Evolutionary conservation across 495 filamentous ascomycete species (phyloP).

Genomic region (Parachaetomium inaequale): DNA sequence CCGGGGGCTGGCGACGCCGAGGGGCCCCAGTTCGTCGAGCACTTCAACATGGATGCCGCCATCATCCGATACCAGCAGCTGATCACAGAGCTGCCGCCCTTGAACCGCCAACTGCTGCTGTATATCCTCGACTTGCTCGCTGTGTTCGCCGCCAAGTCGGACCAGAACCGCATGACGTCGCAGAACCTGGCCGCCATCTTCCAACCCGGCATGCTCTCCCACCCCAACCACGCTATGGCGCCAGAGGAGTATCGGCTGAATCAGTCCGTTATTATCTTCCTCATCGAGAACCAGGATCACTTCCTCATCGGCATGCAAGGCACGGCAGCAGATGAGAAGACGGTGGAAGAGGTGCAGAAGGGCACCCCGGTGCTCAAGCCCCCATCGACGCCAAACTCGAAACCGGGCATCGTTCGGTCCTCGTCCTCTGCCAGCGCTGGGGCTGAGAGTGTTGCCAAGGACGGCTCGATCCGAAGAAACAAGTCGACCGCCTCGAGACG

Average conservation of each 20-base stretch:
- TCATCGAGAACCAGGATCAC: slow-evolving; percentile 94
- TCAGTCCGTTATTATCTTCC: slow-evolving; percentile 94
- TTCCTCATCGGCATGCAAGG: slow-evolving; percentile 93
- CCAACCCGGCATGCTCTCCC: slow-evolving; percentile 91
- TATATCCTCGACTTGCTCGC: slow-evolving; percentile 98
- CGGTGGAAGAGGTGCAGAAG: slow-evolving; percentile 77
- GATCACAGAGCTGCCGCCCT: slow-evolving; percentile 86
- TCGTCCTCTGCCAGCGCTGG: slow-evolving; percentile 83
- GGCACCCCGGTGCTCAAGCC: slow-evolving; percentile 53
- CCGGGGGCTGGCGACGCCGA: slow-evolving; percentile 63
- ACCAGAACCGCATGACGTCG: slow-evolving; percentile 94
- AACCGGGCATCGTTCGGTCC: slow-evolving; percentile 61
- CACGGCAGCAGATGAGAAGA: slow-evolving; percentile 82
- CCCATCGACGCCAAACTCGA: slow-evolving; percentile 52
- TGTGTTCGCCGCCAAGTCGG: slow-evolving; percentile 95
- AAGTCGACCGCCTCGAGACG: slow-evolving; percentile 68
- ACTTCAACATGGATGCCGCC: slow-evolving; percentile 71
- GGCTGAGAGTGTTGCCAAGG: slow-evolving; percentile 78
- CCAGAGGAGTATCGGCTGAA: slow-evolving; percentile 90
- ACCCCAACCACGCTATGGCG: slow-evolving; percentile 91
- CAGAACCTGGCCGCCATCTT: slow-evolving; percentile 97
- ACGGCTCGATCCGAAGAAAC: slow-evolving; percentile 74
- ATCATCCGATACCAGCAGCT: slow-evolving; percentile 81
- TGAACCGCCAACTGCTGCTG: slow-evolving; percentile 91
- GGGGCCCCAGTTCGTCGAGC: slow-evolving; percentile 53